Evolutionary conservation across 148 eudicot species (phyloP).

Genomic region (Vaccinium vitisidaea): DNA sequence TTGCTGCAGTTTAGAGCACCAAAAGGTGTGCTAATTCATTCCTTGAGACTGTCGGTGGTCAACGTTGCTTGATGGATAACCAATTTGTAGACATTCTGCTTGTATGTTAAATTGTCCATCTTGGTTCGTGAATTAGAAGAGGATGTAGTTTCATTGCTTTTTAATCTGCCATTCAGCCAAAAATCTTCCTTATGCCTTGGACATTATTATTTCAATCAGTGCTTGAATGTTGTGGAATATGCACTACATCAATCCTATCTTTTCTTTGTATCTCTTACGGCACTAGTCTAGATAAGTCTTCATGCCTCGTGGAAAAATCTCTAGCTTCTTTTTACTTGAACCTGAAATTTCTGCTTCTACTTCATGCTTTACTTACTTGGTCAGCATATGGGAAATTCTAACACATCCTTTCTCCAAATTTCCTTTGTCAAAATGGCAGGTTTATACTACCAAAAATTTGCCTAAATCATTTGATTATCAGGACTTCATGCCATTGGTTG

Average conservation of each 20-base stretch:
- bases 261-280: background rate
- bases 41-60: background rate
- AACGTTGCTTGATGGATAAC: background rate
- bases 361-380: background rate
- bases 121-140: background rate
- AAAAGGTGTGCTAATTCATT: background rate
- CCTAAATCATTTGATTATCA: constrained; percentile 12
- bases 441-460: constrained; percentile 4
- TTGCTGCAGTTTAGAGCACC: constrained; percentile 17
- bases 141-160: background rate
- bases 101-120: background rate
- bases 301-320: background rate
- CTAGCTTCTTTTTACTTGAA: background rate
- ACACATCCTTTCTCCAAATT: constrained; percentile 3
- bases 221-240: constrained; percentile 6
- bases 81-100: background rate
- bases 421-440: constrained; percentile 17
- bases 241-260: background rate
- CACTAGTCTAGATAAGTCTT: background rate
- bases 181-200: background rate
- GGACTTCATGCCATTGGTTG: constrained; percentile 28
- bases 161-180: background rate
- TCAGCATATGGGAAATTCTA: background rate
- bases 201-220: background rate
- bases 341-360: background rate